Base-by-base conservation (phyloP, 2,329 filamentous ascomycete genomes). In the Colletotrichum liaoningense region DNA sequence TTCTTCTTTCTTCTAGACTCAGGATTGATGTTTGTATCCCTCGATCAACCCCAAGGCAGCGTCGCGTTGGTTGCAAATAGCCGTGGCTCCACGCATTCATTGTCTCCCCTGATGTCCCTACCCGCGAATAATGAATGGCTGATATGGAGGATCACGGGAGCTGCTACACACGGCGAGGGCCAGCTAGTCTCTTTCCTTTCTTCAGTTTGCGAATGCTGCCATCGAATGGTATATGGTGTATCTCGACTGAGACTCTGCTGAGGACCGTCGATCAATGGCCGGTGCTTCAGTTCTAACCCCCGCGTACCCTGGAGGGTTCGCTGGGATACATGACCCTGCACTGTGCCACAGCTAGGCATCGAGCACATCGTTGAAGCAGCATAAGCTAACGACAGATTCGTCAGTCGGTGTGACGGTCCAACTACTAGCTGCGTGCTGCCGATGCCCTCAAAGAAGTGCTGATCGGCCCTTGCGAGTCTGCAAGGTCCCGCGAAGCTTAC, bases 371-470 rank as follows among this genome's bases (percentile, higher is more conserved):
- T 65, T 26, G 67, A 62, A 62, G 67, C 55, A 62, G 60, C 70
- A 62, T 73, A 70, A 67, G 60, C 67, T 69, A 73, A 42, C 38
- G 55, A 73, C 67, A 38, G 49, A 70, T 70, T 70, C 67, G 67
- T 70, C 57, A 70, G 70, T 56, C 70, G 70, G 67, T 73, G 67
- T 73, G 70, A 73, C 60, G 65, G 65, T 60, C 54, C 56, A 62
- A 57, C 67, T 55, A 56, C 67, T 70, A 65, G 70, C 55, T 70
- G 70, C 70, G 70, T 73, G 70, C 28, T 38, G 24, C 33, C 55
- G 46, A 42, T 42, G 19, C 33, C 46, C 67, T 65, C 28, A 11
- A 65, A 63, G 49, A 35, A 30, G 66, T 33, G 59, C 70, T 58
- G 64, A 72, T 69, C 69, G 69, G 54, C 26, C 65, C 55, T 24